Percentiles rank a stretch among this genome's conserved stretches.
Conservation (phyloP, 2,329 filamentous ascomycete species). For the Graphilbum fragrans region DNA sequence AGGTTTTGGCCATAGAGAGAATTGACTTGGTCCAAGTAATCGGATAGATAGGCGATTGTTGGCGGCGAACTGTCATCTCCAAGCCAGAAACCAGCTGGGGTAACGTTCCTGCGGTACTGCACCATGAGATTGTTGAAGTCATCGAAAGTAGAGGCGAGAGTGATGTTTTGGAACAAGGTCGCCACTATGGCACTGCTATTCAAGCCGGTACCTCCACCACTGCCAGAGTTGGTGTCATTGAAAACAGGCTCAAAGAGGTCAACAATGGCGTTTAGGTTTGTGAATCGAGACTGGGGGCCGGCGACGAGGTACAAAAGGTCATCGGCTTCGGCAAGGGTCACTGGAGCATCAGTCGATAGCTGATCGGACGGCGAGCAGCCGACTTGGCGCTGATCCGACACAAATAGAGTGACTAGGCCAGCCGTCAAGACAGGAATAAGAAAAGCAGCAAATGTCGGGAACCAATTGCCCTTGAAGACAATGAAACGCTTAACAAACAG, state of each 20-base stretch:
- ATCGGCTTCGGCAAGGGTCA: slow-evolving; percentile 24
- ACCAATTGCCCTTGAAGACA: slow-evolving; percentile 65
- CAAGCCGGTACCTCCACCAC: slow-evolving; percentile 4
- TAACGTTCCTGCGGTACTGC: slow-evolving; percentile 52
- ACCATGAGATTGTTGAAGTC: slow-evolving; percentile 58
- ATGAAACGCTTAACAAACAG: slow-evolving; percentile 68
- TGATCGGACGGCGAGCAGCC: slow-evolving; percentile 40
- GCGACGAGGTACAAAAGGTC: slow-evolving; percentile 25
- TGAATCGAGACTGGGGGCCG: slow-evolving; percentile 31
- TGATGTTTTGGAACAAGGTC: slow-evolving; percentile 18
- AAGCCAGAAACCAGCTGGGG: slow-evolving; percentile 71
- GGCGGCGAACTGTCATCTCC: slow-evolving; percentile 46
- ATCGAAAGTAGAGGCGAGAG: slow-evolving; percentile 48
- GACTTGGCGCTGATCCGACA: slow-evolving; percentile 41
- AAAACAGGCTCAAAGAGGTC: slow-evolving; percentile 29
- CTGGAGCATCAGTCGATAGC: slow-evolving; percentile 26
- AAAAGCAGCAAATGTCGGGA: slow-evolving; percentile 64
- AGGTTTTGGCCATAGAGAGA: slow-evolving; percentile 53
- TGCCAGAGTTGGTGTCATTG: slow-evolving; percentile 2
- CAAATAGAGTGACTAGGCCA: slow-evolving; percentile 65
- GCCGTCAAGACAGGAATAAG: slow-evolving; percentile 69
- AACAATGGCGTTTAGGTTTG: slow-evolving; percentile 14
- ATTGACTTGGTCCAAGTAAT: slow-evolving; percentile 40
- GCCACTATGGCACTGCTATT: background rate
- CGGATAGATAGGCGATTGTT: slow-evolving; percentile 60